A percentile compares a stretch with the other conserved stretches of the same genome.
Conservation (phyloP, 805 yeast genomes). For the Candida namnaoensis region DNA sequence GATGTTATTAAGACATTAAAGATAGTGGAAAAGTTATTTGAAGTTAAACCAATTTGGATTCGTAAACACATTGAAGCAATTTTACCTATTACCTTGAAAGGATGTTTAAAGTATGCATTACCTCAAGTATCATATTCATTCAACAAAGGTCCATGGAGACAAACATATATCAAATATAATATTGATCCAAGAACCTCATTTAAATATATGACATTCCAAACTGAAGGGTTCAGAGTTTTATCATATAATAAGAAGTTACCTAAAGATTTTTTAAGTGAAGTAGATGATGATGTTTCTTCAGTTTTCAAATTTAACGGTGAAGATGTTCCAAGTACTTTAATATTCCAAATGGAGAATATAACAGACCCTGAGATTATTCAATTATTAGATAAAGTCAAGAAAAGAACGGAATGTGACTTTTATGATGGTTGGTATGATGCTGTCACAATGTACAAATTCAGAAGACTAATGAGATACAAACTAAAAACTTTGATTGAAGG, state of each 20-base stretch:
- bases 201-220: slow-evolving; percentile 59
- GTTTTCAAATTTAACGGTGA: slow-evolving; percentile 65
- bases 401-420: slow-evolving; percentile 38
- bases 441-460: slow-evolving; percentile 50
- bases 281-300: slow-evolving; percentile 27
- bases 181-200: slow-evolving; percentile 59
- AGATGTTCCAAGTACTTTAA: slow-evolving; percentile 56
- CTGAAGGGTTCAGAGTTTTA: slow-evolving; percentile 59
- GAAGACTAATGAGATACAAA: slow-evolving; percentile 68
- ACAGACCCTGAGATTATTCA: slow-evolving; percentile 50
- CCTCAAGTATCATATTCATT: slow-evolving; percentile 80
- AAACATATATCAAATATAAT: slow-evolving; percentile 72
- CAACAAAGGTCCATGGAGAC: slow-evolving; percentile 93
- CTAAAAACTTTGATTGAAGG: slow-evolving; percentile 47
- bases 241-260: slow-evolving; percentile 22
- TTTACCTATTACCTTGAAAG: slow-evolving; percentile 35
- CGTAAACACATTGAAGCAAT: slow-evolving; percentile 58
- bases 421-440: slow-evolving; percentile 77
- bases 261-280: slow-evolving; percentile 21
- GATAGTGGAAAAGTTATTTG: slow-evolving; percentile 39
- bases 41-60: slow-evolving; percentile 75
- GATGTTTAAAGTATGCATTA: slow-evolving; percentile 60
- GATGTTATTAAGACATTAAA: slow-evolving; percentile 21
- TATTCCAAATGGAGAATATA: slow-evolving; percentile 76
- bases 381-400: slow-evolving; percentile 29